Evolutionary conservation across 2,329 filamentous ascomycete genomes (phyloP).

Genomic region (Pseudogymnoascus sp.): DNA sequence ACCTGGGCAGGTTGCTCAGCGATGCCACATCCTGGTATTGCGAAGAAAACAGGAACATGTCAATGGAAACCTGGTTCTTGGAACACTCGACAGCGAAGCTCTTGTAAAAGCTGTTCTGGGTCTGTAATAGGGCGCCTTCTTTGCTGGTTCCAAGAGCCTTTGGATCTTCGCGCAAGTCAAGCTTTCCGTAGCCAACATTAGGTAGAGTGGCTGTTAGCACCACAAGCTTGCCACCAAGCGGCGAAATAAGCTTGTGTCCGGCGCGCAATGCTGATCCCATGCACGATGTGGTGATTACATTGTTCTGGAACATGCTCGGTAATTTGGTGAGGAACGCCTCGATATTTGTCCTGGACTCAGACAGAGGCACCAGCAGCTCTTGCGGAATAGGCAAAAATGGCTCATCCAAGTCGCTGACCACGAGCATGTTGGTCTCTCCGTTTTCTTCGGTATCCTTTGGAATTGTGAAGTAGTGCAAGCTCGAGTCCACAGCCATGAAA

Average conservation of each 20-base stretch:
- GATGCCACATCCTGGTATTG: slow-evolving; percentile 97
- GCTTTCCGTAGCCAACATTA: slow-evolving; percentile 80
- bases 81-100: slow-evolving; percentile 98
- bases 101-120: slow-evolving; percentile 95
- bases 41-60: slow-evolving; percentile 95
- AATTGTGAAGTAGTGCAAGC: slow-evolving; percentile 92
- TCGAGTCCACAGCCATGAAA: slow-evolving; percentile 92
- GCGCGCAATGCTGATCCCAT: slow-evolving; percentile 91
- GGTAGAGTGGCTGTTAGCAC: slow-evolving; percentile 86
- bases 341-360: slow-evolving; percentile 82
- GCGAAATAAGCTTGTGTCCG: slow-evolving; percentile 91
- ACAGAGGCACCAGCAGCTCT: slow-evolving; percentile 81
- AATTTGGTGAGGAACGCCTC: slow-evolving; percentile 86
- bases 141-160: slow-evolving; percentile 91
- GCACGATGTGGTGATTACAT: slow-evolving; percentile 79
- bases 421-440: slow-evolving; percentile 81
- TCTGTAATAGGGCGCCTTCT: slow-evolving; percentile 80
- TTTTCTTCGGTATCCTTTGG: slow-evolving; percentile 81
- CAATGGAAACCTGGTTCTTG: slow-evolving; percentile 96
- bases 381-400: slow-evolving; percentile 92
- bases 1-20: slow-evolving; percentile 87
- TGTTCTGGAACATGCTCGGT: slow-evolving; percentile 94
- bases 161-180: slow-evolving; percentile 93
- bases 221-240: slow-evolving; percentile 89
- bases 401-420: slow-evolving; percentile 91